phyloP scores from a whole-genome alignment of 305 asterid genomes.

The Nicotiana rustica region DNA sequence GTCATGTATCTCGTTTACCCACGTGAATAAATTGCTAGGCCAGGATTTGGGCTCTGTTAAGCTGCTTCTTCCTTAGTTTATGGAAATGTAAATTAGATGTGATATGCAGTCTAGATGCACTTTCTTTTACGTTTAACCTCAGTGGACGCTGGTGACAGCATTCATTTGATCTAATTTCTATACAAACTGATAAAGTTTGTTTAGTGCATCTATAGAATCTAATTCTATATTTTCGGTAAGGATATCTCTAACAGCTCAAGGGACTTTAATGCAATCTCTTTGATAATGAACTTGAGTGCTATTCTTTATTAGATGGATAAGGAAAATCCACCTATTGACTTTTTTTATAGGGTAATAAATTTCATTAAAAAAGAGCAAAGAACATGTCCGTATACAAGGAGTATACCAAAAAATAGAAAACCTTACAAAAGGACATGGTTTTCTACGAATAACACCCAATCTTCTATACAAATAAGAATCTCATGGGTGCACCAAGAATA shows the following conservation, averaged over 20 bases:
- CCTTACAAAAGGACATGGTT: no score
- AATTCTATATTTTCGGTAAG: constrained; percentile 3
- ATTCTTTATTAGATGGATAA: constrained; percentile 20
- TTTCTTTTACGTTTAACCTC: neutral
- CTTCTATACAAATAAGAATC: no score
- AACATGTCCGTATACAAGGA: no score
- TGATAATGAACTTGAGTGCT: constrained; percentile 8
- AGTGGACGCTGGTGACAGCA: neutral
- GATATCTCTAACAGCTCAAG: constrained; percentile 10
- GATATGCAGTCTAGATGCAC: neutral
- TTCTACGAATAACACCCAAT: no score
- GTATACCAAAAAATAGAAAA: no score
- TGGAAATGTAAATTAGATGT: neutral
- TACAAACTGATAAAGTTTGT: constrained; percentile 1
- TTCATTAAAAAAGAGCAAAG: no score
- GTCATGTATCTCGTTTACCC: neutral
- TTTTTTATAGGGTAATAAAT: no score
- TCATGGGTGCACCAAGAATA: no score
- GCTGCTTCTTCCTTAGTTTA: neutral
- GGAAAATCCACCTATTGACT: neutral
- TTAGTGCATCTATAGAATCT: constrained; percentile 1
- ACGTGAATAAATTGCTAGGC: neutral
- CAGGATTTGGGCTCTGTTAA: constrained; percentile 21
- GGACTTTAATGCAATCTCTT: constrained; percentile 30
- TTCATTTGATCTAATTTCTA: neutral